Conservation (phyloP, 2,329 filamentous ascomycete genomes). For the Cryphonectria parasitica region DNA sequence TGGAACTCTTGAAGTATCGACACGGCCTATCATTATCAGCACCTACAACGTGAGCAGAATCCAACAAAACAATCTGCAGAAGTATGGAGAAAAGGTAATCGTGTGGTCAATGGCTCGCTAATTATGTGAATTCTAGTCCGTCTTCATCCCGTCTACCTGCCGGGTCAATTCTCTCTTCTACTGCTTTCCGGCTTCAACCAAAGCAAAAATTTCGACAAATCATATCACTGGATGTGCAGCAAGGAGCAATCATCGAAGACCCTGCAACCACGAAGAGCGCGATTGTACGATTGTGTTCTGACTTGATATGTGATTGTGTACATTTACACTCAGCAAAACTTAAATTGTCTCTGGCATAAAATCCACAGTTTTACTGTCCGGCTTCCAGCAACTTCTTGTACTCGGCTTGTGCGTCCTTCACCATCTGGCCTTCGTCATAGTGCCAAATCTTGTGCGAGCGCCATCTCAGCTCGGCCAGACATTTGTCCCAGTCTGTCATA, state of each 20-base stretch:
- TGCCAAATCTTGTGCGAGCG: conserved; percentile 43
- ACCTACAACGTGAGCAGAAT: neutral
- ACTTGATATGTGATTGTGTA: neutral
- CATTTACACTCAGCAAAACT: neutral
- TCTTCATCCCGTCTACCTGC: too few relatives aligned
- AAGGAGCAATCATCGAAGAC: neutral
- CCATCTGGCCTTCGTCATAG: conserved; percentile 42
- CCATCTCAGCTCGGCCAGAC: conserved; percentile 41
- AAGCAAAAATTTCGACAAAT: too few relatives aligned
- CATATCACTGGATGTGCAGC: neutral
- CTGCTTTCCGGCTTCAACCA: too few relatives aligned
- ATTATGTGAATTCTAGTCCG: too few relatives aligned
- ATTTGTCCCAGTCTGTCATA: conserved; percentile 42
- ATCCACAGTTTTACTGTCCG: neutral
- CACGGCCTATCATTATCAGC: too few relatives aligned
- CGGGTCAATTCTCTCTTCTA: too few relatives aligned
- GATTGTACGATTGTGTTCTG: neutral
- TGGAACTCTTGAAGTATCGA: too few relatives aligned
- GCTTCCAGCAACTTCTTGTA: neutral
- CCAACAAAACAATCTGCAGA: neutral
- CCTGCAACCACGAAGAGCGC: neutral
- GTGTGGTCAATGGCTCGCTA: neutral
- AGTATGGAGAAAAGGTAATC: neutral
- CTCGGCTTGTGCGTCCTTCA: conserved; percentile 29
- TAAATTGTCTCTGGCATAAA: too few relatives aligned